A percentile compares a stretch with the other conserved stretches of the same genome.
Conservation (phyloP, 2,329 filamentous ascomycete species). For the Cladorrhinum sp. region DNA sequence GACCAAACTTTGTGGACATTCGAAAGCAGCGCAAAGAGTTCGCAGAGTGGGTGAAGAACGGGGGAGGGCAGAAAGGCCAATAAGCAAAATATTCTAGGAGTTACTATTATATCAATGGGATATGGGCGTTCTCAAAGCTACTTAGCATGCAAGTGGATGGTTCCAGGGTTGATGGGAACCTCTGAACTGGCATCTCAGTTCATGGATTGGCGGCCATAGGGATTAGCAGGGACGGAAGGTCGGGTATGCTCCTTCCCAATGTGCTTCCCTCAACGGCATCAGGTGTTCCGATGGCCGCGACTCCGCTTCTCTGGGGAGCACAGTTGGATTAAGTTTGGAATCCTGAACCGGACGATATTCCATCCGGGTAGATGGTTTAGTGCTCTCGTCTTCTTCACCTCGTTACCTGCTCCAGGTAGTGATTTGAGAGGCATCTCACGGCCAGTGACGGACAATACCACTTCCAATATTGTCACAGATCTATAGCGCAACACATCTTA, state of each 20-base stretch:
- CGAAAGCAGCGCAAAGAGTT: conserved; percentile 78
- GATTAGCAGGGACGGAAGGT: background rate
- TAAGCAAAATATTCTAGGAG: background rate
- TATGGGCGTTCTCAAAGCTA: background rate
- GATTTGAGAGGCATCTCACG: background rate
- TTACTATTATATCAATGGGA: background rate
- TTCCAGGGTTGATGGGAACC: background rate
- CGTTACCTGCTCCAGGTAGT: background rate
- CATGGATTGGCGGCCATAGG: background rate
- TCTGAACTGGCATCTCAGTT: background rate
- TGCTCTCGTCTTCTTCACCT: no score
- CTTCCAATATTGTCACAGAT: conserved; percentile 1
- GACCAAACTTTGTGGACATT: conserved; percentile 85
- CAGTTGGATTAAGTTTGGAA: background rate
- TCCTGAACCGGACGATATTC: no score
- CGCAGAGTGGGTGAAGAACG: conserved; percentile 63
- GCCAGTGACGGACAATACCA: conserved; percentile 6
- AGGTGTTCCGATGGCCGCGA: background rate
- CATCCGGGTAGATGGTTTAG: no score
- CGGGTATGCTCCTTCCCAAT: conserved; percentile 2
- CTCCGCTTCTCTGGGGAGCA: background rate
- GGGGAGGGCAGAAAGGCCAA: conserved; percentile 8
- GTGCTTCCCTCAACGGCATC: background rate
- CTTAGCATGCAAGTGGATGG: background rate
- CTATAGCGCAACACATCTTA: background rate